Percentiles rank a stretch among this genome's conserved stretches.
phyloP scores from a whole-genome alignment of 225 moss, liverwort and hornwort genomes.

The Sphagnum contortum region DNA sequence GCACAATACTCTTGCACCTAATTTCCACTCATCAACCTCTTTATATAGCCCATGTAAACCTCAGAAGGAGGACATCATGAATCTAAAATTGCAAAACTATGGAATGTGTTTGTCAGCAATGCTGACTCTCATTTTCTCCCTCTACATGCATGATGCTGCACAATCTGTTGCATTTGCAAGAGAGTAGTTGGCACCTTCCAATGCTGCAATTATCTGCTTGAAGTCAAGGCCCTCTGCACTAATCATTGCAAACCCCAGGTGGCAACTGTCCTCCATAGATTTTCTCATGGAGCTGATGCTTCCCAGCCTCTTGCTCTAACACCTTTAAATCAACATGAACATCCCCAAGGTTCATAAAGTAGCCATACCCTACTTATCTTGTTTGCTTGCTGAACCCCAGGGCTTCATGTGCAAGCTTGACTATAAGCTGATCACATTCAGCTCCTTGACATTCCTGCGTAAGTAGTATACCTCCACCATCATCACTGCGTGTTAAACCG shows the following conservation, averaged over 20 bases:
- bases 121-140: slow-evolving; percentile 13
- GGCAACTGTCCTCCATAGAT: slow-evolving; percentile 19
- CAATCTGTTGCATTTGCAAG: slow-evolving; percentile 18
- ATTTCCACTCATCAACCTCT: slow-evolving; percentile 13
- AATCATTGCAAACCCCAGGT: slow-evolving; percentile 11
- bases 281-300: slow-evolving; percentile 28
- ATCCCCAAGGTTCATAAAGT: slow-evolving; percentile 57
- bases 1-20: slow-evolving; percentile 4
- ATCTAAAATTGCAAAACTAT: slow-evolving; percentile 14
- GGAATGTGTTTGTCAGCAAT: slow-evolving; percentile 12
- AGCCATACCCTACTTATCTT: slow-evolving; percentile 56
- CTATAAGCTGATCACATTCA: slow-evolving; percentile 23
- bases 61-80: slow-evolving; percentile 14
- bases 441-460: slow-evolving; percentile 30
- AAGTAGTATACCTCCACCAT: slow-evolving; percentile 3
- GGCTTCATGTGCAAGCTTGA: slow-evolving; percentile 50
- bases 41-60: slow-evolving; percentile 26
- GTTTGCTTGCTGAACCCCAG: slow-evolving; percentile 43
- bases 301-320: slow-evolving; percentile 46
- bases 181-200: slow-evolving; percentile 17
- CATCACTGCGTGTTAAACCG: slow-evolving; percentile 1
- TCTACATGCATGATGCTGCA: slow-evolving; percentile 4
- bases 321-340: slow-evolving; percentile 51
- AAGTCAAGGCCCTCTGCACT: slow-evolving; percentile 19
- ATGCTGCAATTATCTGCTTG: slow-evolving; percentile 18